Conservation (phyloP, 495 filamentous ascomycete genomes). For the Pyrenula massariospora region DNA sequence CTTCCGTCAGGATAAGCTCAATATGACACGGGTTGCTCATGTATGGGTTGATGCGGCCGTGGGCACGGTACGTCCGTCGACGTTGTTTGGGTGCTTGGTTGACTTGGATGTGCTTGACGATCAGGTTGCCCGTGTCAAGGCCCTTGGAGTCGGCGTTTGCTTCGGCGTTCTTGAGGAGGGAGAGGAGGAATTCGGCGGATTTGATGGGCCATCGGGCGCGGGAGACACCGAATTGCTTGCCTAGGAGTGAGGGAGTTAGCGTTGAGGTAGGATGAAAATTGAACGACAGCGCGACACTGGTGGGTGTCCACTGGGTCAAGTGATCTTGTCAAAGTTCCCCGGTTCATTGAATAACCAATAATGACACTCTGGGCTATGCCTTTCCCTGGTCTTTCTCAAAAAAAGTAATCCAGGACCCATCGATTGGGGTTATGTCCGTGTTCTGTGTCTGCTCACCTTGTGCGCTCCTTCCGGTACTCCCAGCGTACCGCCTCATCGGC, state of each 20-base stretch:
- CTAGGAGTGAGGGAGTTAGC: constrained; percentile 29
- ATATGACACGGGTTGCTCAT: constrained; percentile 99
- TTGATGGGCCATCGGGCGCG: constrained; percentile 98
- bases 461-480: constrained; percentile 82
- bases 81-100: constrained; percentile 99
- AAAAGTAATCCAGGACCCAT: no score
- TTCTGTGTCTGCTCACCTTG: constrained; percentile 99
- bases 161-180: constrained; percentile 97
- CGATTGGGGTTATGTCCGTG: no score
- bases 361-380: no score
- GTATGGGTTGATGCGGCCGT: constrained; percentile 99
- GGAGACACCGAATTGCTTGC: constrained; percentile 95
- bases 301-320: no score
- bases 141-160: constrained; percentile 98
- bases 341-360: constrained; percentile 15
- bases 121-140: constrained; percentile 89
- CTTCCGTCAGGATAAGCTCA: constrained; percentile 97
- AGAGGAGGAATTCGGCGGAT: constrained; percentile 94
- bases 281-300: no score
- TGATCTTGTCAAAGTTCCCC: no score
- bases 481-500: constrained; percentile 91
- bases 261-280: no score
- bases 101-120: constrained; percentile 99
- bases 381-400: no score
- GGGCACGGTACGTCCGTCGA: constrained; percentile 95